Base-by-base conservation (phyloP, 2,329 filamentous ascomycete genomes). In the Botrytis tulipae region DNA sequence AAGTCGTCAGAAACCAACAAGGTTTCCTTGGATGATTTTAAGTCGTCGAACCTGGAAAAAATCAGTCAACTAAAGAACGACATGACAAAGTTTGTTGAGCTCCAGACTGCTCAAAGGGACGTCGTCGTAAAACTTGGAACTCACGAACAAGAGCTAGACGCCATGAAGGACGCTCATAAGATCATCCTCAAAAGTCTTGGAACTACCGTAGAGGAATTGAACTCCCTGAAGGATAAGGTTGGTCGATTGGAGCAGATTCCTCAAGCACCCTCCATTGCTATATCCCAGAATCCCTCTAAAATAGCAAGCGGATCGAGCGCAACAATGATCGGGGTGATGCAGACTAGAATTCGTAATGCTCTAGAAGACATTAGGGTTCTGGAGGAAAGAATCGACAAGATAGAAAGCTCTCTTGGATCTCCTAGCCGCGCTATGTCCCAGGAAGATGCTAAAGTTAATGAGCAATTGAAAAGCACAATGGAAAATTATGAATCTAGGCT, bases 401-500 rank as follows among this genome's bases (percentile, higher is more conserved):
- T 63, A 8, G 68, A 70, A 44, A 16, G 20, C 32, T 25, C 32
- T 62, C 37, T 44, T 25, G 20, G n/a, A 37, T 20, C 60, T 35
- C 16, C 35, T 18, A 65, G 29, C 46, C n/a, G 22, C 22, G 18
- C n/a, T 66, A 9, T 3, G 63, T 18, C 46, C 9, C 46, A 32
- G 9, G 59, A 71, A 14, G 46, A 44, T 40, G 29, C 37, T 9
- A 20, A 32, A 35, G 12, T 40, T 25, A 29, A 48, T 7, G 54
- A 60, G 40, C 14, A 51, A 51, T 37, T 40, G 29, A 67, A 54
- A 29, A 40, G 16, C 32, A 54, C 46, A 25, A n/a, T 22, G 18
- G 14, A 32, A n/a, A n/a, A 18, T 62, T 62, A 40, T 16, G 66
- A 69, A 42, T 69, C 37, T 16, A 69, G 62, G 16, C 20, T 73